Evolutionary conservation across 352 stramenopile species (phyloP).

Genomic region (Phytopythium kandeliae): DNA sequence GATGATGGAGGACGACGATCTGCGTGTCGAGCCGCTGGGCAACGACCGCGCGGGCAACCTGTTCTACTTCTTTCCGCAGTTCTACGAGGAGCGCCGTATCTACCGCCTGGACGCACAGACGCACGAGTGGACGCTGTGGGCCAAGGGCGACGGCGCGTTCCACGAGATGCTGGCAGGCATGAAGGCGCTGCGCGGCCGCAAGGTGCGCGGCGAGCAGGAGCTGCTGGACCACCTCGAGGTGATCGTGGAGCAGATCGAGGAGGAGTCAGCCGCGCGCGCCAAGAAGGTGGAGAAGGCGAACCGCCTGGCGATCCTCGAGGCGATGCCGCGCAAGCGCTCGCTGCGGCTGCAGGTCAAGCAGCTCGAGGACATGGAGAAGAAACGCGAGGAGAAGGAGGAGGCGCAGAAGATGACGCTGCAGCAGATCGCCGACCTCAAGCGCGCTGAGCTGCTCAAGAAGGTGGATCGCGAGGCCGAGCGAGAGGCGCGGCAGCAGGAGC

Average conservation of each 20-base stretch:
- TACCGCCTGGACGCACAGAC: constrained; percentile 52
- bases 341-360: constrained; percentile 83
- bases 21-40: constrained; percentile 69
- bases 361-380: constrained; percentile 72
- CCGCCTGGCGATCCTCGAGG: constrained; percentile 72
- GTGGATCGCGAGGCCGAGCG: constrained; percentile 63
- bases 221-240: constrained; percentile 74
- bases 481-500: constrained; percentile 43
- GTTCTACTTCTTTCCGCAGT: constrained; percentile 85
- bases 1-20: constrained; percentile 84
- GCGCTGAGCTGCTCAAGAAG: constrained; percentile 57
- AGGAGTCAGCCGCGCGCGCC: constrained; percentile 43
- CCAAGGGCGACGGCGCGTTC: constrained; percentile 66
- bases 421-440: constrained; percentile 65
- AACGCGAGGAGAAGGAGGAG: constrained; percentile 47
- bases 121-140: constrained; percentile 67
- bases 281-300: constrained; percentile 69
- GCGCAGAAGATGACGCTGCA: constrained; percentile 54
- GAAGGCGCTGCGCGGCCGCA: constrained; percentile 53
- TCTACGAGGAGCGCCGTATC: constrained; percentile 77
- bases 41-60: constrained; percentile 67
- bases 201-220: constrained; percentile 66
- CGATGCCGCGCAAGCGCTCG: constrained; percentile 78
- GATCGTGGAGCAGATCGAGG: constrained; percentile 74
- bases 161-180: constrained; percentile 47